Conservation (phyloP, 2,329 filamentous ascomycete species). For the Talaromyces funiculosus region DNA sequence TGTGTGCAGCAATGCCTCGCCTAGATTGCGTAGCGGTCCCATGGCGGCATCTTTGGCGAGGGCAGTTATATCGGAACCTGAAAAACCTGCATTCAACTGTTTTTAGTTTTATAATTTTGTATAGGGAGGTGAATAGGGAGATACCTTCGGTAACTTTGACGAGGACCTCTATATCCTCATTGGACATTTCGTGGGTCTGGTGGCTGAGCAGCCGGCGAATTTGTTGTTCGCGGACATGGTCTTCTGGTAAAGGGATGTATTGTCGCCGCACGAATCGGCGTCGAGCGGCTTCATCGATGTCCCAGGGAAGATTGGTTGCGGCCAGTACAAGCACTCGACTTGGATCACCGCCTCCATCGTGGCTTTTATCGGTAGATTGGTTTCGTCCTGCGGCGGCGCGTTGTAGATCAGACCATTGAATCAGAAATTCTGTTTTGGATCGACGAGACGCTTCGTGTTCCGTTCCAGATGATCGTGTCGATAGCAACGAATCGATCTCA, state of each 20-base stretch:
- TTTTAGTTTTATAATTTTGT: not conserved
- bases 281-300: slow-evolving; percentile 91
- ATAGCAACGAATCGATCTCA: slow-evolving; percentile 91
- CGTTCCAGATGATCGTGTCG: slow-evolving; percentile 66
- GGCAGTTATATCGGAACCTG: slow-evolving; percentile 92
- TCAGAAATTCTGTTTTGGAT: slow-evolving; percentile 96
- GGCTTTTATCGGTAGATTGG: slow-evolving; percentile 53
- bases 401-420: slow-evolving; percentile 93
- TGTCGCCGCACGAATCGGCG: slow-evolving; percentile 86
- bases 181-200: slow-evolving; percentile 74
- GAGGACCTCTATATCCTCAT: slow-evolving; percentile 65
- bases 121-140: slow-evolving; percentile 21
- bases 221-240: slow-evolving; percentile 72
- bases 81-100: slow-evolving; percentile 66
- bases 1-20: slow-evolving; percentile 83
- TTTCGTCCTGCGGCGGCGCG: slow-evolving; percentile 85
- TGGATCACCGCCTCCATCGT: slow-evolving; percentile 60
- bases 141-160: slow-evolving; percentile 80
- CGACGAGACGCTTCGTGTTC: slow-evolving; percentile 90
- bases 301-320: slow-evolving; percentile 94
- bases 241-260: slow-evolving; percentile 91
- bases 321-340: slow-evolving; percentile 87
- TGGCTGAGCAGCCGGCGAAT: slow-evolving; percentile 73
- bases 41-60: slow-evolving; percentile 97
- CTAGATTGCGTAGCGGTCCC: slow-evolving; percentile 84